phyloP scores from a whole-genome alignment of 345 rosid species.

The Linum usitatissimum region DNA sequence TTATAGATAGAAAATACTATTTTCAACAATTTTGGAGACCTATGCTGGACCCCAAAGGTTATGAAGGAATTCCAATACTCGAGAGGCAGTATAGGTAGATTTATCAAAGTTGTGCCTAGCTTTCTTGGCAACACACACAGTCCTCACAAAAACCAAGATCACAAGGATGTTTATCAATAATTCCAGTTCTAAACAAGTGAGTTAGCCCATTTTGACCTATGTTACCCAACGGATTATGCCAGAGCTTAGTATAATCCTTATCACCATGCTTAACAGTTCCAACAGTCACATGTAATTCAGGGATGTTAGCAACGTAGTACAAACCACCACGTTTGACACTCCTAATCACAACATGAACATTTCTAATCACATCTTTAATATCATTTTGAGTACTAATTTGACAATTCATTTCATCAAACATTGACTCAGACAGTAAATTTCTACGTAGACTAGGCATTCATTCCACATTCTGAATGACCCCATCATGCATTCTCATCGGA shows the following conservation, averaged over 20 bases:
- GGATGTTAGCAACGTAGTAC: too few relatives aligned
- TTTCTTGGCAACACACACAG: neutral
- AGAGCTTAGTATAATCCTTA: neutral
- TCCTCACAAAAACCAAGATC: neutral
- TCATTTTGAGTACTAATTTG: too few relatives aligned
- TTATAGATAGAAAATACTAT: neutral
- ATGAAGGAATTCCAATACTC: constrained; percentile 2
- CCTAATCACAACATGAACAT: too few relatives aligned
- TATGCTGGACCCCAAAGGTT: neutral
- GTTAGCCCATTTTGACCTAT: neutral
- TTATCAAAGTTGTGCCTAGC: neutral
- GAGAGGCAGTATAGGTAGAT: neutral
- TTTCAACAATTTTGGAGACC: neutral
- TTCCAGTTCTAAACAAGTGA: neutral
- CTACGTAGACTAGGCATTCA: too few relatives aligned
- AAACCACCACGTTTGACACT: too few relatives aligned
- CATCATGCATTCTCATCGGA: too few relatives aligned
- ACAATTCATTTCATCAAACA: too few relatives aligned
- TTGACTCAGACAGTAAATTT: too few relatives aligned
- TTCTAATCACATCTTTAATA: too few relatives aligned
- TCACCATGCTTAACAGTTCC: too few relatives aligned
- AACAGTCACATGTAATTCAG: too few relatives aligned
- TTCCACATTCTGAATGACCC: too few relatives aligned
- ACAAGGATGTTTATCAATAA: neutral
- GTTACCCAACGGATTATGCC: neutral